Evolutionary conservation across 2,329 filamentous ascomycete genomes (phyloP).

Genomic region (Clonostachys sp.): DNA sequence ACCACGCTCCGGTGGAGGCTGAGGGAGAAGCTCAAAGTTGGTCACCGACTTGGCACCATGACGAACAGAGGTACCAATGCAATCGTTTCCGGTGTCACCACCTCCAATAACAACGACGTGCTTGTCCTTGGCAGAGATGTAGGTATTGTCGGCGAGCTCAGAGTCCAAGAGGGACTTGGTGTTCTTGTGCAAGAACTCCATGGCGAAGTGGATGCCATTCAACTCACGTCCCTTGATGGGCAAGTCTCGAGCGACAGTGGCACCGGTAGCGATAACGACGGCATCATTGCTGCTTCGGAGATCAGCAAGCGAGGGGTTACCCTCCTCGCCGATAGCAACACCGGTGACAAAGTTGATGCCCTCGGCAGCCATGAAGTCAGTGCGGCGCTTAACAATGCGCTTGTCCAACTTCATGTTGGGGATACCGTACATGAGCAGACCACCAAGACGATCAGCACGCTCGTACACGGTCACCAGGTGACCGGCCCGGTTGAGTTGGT

Average conservation of each 20-base stretch:
- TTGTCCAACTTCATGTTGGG: slow-evolving; percentile 99
- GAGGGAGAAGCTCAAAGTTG: slow-evolving; percentile 94
- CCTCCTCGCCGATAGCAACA: slow-evolving; percentile 72
- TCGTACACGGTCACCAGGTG: slow-evolving; percentile 89
- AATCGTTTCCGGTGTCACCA: slow-evolving; percentile 97
- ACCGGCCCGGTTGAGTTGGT: slow-evolving; percentile 91
- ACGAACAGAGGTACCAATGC: slow-evolving; percentile 92
- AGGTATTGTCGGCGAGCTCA: slow-evolving; percentile 73
- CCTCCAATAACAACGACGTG: slow-evolving; percentile 95
- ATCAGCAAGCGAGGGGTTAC: slow-evolving; percentile 56
- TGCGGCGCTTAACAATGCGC: slow-evolving; percentile 90
- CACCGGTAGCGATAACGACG: slow-evolving; percentile 86
- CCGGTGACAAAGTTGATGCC: slow-evolving; percentile 79
- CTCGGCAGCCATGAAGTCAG: slow-evolving; percentile 90
- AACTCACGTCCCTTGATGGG: slow-evolving; percentile 86
- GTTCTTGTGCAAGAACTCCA: slow-evolving; percentile 97
- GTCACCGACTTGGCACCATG: slow-evolving; percentile 93
- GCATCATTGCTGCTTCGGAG: slow-evolving; percentile 74
- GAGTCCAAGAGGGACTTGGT: slow-evolving; percentile 97
- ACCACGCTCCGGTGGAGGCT: slow-evolving; percentile 85
- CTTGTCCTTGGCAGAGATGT: slow-evolving; percentile 94
- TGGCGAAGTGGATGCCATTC: slow-evolving; percentile 89
- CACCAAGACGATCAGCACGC: slow-evolving; percentile 84
- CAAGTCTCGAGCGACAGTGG: slow-evolving; percentile 87
- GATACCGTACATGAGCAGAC: slow-evolving; percentile 96